Conservation (phyloP, 2,329 filamentous ascomycete genomes). For the Chalaropsis ovoidea region DNA sequence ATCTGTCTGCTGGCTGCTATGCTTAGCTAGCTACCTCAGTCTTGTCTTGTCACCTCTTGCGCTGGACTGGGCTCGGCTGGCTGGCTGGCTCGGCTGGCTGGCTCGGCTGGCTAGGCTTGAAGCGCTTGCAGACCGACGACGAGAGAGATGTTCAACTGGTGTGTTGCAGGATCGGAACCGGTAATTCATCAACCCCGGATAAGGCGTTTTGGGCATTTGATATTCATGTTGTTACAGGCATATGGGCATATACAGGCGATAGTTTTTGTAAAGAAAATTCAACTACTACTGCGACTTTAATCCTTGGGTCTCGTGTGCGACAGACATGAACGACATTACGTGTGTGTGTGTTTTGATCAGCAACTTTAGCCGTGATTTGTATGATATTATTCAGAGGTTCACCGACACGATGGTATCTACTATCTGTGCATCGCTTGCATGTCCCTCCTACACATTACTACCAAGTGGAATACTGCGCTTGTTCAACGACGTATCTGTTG, state of each 20-base stretch:
- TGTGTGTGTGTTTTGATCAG: neutral
- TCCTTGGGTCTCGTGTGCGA: neutral
- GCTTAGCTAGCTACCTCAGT: no score
- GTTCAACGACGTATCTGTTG: neutral
- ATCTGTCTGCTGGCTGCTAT: no score
- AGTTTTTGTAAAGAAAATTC: slow-evolving; percentile 23
- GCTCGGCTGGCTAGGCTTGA: neutral
- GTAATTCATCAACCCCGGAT: slow-evolving; percentile 15
- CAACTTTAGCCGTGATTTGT: neutral
- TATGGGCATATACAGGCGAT: slow-evolving; percentile 25
- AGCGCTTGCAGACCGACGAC: neutral
- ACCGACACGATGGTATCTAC: neutral
- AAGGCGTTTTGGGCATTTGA: slow-evolving; percentile 25
- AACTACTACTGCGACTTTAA: slow-evolving; percentile 22
- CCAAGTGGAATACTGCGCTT: neutral
- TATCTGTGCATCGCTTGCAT: neutral
- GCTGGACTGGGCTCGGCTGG: no score
- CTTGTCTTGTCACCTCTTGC: no score
- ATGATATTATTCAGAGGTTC: slow-evolving; percentile 15
- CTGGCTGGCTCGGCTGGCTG: no score
- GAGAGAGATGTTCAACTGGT: slow-evolving; percentile 6
- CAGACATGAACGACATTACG: no score
- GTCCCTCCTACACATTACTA: slow-evolving; percentile 20
- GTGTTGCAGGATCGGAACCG: slow-evolving; percentile 10
- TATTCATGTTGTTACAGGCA: slow-evolving; percentile 25